Base-by-base conservation (phyloP, 441 rosid species). In the Populus hybrid region DNA sequence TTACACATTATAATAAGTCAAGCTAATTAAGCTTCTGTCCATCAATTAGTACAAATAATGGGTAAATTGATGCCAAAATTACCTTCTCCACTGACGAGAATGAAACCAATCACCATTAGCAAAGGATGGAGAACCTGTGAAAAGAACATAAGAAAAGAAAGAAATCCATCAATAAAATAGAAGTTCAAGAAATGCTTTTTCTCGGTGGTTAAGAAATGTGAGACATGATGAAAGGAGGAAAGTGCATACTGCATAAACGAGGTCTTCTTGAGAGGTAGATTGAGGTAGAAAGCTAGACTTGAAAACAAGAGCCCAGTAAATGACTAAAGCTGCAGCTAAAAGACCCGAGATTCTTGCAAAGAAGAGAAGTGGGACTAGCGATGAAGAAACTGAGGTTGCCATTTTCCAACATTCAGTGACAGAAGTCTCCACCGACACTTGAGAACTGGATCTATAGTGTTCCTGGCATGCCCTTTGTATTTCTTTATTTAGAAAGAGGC, bases 31-130 rank as follows among this genome's bases (percentile, higher is more conserved):
- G 19, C 4, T 4, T 24, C 28, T 63, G 11, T 7, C 14, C 28
- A 65, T n/a, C 14, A 4, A 14, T 46, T 4, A 76, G 9, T 18
- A 57, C n/a, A 40, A 0, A 64, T 34, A 9, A 67, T 24, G 38
- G 28, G 28, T 14, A 1, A 30, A 19, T 59, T 3, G 5, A 38
- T 34, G 35, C 5, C 61, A 11, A 21, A 16, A n/a, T 70, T 83
- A 93, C 97, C 98, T 95, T 95, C 99, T 75, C 99, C 99, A 79
- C 96, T 93, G 71, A 93, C 75, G 79, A 93, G 85, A 78, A 93
- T 93, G 86, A 95, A 91, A 78, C 97, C 98, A 77, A 95, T 93
- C 75, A 95, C 99, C 99, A 93, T 95, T 34, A 95, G 71, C 74
- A 95, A 75, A 42, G 97, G 96, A 81, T 93, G 97, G 40, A 90